A percentile compares a stretch with the other conserved stretches of the same genome.
These are phyloP conservation scores for Kuraishia hungarica DNA, from an alignment of 805 yeast species.

Conservation along the genomic window DNA sequence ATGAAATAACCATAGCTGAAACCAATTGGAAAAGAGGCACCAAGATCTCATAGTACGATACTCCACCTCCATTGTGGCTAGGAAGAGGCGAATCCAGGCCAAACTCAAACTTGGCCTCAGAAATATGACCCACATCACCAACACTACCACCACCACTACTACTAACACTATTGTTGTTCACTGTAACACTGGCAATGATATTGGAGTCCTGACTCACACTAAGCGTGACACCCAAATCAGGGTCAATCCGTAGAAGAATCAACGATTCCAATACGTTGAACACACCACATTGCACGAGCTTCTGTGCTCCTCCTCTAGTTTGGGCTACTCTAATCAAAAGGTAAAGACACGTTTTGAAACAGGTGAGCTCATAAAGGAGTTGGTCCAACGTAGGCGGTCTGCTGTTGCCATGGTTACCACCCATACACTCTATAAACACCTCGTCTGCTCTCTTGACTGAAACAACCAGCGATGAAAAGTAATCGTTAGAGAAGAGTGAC, in stretches of 20 bases:
- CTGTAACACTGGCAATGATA: too few species aligned
- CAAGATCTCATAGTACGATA: constrained; percentile 60
- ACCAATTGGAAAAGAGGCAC: constrained; percentile 70
- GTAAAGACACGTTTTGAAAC: constrained; percentile 63
- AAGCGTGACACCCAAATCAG: constrained; percentile 66
- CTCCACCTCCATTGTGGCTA: constrained; percentile 1
- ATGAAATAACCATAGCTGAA: constrained; percentile 55
- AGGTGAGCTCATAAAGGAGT: constrained; percentile 65
- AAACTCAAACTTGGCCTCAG: not conserved
- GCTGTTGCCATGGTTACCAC: constrained; percentile 16
- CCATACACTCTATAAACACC: constrained; percentile 32
- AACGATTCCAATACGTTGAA: constrained; percentile 53
- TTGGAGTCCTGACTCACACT: constrained; percentile 25
- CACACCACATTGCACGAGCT: constrained; percentile 64
- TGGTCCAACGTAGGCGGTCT: constrained; percentile 31
- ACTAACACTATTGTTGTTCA: too few species aligned
- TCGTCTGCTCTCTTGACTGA: constrained; percentile 66
- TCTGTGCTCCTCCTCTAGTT: constrained; percentile 68
- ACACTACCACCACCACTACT: not conserved
- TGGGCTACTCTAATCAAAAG: constrained; percentile 70
- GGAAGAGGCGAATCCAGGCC: not conserved
- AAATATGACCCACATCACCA: not conserved
- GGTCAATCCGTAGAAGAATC: constrained; percentile 56
- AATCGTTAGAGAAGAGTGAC: constrained; percentile 53
- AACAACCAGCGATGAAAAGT: constrained; percentile 55